These are phyloP conservation scores for Diaporthe helianthi DNA, from an alignment of 2,329 filamentous ascomycete species.

Conservation along the genomic window DNA sequence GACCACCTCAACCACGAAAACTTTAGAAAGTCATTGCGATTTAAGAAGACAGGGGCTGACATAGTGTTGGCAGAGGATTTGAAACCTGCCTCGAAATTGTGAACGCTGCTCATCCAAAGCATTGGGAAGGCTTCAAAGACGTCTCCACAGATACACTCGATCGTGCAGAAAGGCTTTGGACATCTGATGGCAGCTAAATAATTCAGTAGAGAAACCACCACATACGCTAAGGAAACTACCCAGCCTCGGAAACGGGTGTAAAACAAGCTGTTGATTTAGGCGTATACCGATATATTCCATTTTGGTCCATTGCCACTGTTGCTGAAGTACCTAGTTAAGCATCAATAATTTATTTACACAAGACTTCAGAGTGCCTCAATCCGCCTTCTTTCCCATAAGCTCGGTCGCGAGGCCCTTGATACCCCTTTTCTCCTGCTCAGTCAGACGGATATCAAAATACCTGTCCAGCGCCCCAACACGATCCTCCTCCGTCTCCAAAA, in stretches of 20 bases:
- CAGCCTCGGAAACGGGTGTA: not conserved
- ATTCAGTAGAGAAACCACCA: too few relatives aligned
- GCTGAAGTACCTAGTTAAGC: not conserved
- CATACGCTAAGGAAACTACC: not conserved
- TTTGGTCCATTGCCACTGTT: too few relatives aligned
- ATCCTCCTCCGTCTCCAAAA: slow-evolving; percentile 54
- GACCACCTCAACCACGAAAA: not conserved
- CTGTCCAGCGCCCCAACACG: slow-evolving; percentile 55
- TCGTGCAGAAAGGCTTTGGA: not conserved
- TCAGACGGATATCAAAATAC: slow-evolving; percentile 58
- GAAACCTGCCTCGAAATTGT: too few relatives aligned
- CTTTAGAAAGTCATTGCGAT: not conserved
- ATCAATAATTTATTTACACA: not conserved
- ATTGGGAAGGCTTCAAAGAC: not conserved
- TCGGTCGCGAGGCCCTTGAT: slow-evolving; percentile 51
- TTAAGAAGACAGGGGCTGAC: not conserved
- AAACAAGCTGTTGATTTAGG: not conserved
- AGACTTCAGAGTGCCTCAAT: not conserved
- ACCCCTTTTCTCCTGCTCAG: slow-evolving; percentile 52
- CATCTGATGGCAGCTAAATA: not conserved
- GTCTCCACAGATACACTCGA: not conserved
- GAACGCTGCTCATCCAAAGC: not conserved
- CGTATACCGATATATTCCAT: not conserved
- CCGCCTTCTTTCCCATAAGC: slow-evolving; percentile 31
- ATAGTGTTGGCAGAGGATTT: not conserved